Conservation (phyloP, 768 basidiomycete species). For the Boletus pseudo-olivaceus region DNA sequence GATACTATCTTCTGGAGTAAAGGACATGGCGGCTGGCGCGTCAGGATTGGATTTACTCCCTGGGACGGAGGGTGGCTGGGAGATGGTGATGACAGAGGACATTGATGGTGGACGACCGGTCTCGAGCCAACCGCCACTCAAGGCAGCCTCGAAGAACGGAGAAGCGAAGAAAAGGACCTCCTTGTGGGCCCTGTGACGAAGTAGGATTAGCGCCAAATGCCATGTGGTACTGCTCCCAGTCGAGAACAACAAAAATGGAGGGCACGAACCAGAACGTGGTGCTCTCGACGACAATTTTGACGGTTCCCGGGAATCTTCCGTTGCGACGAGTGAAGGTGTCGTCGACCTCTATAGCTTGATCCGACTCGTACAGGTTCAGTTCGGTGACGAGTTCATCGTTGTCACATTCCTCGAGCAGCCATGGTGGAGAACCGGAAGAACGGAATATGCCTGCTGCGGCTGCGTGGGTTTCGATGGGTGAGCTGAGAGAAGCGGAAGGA, state of each 20-base stretch:
- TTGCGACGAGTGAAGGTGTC: slow-evolving; percentile 66
- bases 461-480: slow-evolving; percentile 84
- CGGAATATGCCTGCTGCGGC: slow-evolving; percentile 83
- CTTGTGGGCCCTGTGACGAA: slow-evolving; percentile 71
- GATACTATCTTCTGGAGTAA: slow-evolving; percentile 52
- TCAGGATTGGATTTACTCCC: slow-evolving; percentile 43
- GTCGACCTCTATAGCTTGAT: slow-evolving; percentile 75
- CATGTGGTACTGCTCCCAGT: background rate
- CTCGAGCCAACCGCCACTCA: slow-evolving; percentile 92
- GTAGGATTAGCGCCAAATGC: slow-evolving; percentile 3
- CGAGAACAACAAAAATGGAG: background rate
- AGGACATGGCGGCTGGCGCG: slow-evolving; percentile 52
- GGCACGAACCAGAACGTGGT: slow-evolving; percentile 79
- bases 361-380: slow-evolving; percentile 61
- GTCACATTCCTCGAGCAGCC: slow-evolving; percentile 76
- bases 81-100: slow-evolving; percentile 82
- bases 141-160: slow-evolving; percentile 90
- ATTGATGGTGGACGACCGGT: slow-evolving; percentile 75
- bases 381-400: slow-evolving; percentile 67
- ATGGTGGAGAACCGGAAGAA: slow-evolving; percentile 74
- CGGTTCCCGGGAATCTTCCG: slow-evolving; percentile 72
- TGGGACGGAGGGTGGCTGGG: slow-evolving; percentile 63
- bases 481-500: slow-evolving; percentile 76
- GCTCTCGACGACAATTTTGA: slow-evolving; percentile 86
- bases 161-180: slow-evolving; percentile 89